Conservation (phyloP, 768 basidiomycete species). For the Holtermannia corniformis region DNA sequence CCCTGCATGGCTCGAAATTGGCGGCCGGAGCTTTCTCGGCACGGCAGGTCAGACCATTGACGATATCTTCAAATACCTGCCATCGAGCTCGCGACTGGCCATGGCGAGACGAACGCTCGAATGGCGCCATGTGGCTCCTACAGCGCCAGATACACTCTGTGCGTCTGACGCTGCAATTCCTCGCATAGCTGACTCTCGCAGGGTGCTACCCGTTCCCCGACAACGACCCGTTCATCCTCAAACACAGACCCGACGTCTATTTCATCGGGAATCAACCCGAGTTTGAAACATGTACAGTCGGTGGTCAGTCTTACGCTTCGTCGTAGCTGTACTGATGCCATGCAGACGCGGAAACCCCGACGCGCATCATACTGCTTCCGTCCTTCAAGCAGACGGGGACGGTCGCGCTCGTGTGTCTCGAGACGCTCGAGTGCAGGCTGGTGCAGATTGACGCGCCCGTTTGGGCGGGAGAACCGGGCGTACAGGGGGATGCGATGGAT, state of each 20-base stretch:
- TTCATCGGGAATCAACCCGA: constrained; percentile 80
- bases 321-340: no score
- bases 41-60: constrained; percentile 88
- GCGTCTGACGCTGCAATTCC: constrained; percentile 12
- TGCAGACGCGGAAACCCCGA: constrained; percentile 28
- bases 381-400: constrained; percentile 67
- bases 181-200: constrained; percentile 9
- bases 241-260: constrained; percentile 80
- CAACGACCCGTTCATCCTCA: constrained; percentile 78
- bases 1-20: constrained; percentile 70
- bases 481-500: constrained; percentile 6
- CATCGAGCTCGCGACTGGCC: constrained; percentile 54
- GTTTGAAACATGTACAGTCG: constrained; percentile 66
- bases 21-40: constrained; percentile 55
- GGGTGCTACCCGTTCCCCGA: constrained; percentile 90
- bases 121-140: constrained; percentile 97
- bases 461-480: constrained; percentile 28
- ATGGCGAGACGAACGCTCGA: constrained; percentile 69
- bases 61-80: constrained; percentile 89
- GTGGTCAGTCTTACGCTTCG: constrained; percentile 38
- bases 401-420: constrained; percentile 68
- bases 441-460: constrained; percentile 36
- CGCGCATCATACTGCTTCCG: constrained; percentile 68
- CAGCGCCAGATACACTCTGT: constrained; percentile 92
- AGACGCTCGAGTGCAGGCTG: constrained; percentile 51